Conservation (phyloP, 2,329 filamentous ascomycete species). For the Botrytis pseudocinerea region DNA sequence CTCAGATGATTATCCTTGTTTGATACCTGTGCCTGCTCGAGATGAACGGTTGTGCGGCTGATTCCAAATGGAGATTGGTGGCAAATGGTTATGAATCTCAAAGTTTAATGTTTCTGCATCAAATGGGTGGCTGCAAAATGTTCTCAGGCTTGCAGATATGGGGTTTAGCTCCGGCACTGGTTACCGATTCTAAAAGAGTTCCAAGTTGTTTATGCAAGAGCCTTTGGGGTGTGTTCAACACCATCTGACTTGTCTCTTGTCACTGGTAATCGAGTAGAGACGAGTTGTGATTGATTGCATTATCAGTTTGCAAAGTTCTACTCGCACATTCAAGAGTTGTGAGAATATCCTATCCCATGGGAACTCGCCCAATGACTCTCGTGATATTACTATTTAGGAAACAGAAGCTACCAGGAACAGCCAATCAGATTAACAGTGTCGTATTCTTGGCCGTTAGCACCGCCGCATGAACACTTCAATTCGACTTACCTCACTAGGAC, state of each 20-base stretch:
- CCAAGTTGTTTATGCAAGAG: background rate
- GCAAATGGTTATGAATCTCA: background rate
- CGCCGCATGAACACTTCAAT: background rate
- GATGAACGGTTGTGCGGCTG: background rate
- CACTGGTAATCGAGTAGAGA: background rate
- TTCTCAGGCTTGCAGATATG: background rate
- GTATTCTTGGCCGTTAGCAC: background rate
- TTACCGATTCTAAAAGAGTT: background rate
- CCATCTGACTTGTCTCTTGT: background rate
- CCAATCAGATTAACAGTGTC: background rate
- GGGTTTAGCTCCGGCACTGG: constrained; percentile 10
- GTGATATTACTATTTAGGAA: background rate
- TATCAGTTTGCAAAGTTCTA: background rate
- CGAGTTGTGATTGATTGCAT: background rate
- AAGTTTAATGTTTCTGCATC: background rate
- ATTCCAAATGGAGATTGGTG: background rate
- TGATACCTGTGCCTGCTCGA: constrained; percentile 1
- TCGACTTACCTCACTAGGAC: background rate
- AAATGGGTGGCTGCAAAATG: background rate
- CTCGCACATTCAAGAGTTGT: background rate
- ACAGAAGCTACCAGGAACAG: background rate
- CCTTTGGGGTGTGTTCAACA: background rate
- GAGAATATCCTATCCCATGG: background rate
- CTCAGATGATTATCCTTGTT: background rate
- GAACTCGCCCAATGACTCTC: background rate